Evolutionary conservation across 1,284 basidiomycete species (phyloP).

Genomic region (Kalmanozyma brasiliensis): DNA sequence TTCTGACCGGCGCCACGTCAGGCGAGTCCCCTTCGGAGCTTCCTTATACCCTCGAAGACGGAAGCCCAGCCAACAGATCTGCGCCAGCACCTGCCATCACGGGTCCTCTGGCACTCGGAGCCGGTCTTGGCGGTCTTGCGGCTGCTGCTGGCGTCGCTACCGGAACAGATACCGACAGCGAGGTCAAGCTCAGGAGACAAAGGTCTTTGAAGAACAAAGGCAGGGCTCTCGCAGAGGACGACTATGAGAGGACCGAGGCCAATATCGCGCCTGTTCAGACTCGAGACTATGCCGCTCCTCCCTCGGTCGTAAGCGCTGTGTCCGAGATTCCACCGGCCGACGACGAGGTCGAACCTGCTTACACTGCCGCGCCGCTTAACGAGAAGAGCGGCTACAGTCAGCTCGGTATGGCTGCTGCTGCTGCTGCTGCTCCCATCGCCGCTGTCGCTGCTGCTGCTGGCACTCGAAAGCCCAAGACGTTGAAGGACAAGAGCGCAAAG

Average conservation of each 20-base stretch:
- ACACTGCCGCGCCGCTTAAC: conserved; percentile 10
- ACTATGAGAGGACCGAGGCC: conserved; percentile 8
- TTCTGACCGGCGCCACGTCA: conserved; percentile 9
- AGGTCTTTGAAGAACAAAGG: conserved; percentile 31
- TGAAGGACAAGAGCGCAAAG: conserved; percentile 8
- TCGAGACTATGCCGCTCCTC: conserved; percentile 21
- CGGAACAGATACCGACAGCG: conserved; percentile 1
- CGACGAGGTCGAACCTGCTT: conserved; percentile 23
- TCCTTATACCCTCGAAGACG: conserved; percentile 36
- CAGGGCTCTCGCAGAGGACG: conserved; percentile 1
- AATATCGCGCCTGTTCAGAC: conserved; percentile 9
- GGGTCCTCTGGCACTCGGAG: conserved; percentile 22
- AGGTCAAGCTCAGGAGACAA: conserved; percentile 19
- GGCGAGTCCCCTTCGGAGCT: conserved; percentile 33
- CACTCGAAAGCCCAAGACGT: conserved; percentile 9
- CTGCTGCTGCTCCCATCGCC: conserved; percentile 13
- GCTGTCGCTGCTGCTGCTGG: conserved; percentile 2
- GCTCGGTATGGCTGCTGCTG: conserved; percentile 30
- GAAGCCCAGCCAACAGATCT: conserved; percentile 6
- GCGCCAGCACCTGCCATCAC: conserved; percentile 21
- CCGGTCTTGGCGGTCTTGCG: conserved; percentile 35
- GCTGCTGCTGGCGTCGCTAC: conserved; percentile 23
- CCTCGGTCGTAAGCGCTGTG: conserved; percentile 19
- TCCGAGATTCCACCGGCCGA: conserved; percentile 24
- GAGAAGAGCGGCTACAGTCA: conserved; percentile 34